Base-by-base conservation (phyloP, 2,329 filamentous ascomycete species). In the Botrytis pseudocinerea region DNA sequence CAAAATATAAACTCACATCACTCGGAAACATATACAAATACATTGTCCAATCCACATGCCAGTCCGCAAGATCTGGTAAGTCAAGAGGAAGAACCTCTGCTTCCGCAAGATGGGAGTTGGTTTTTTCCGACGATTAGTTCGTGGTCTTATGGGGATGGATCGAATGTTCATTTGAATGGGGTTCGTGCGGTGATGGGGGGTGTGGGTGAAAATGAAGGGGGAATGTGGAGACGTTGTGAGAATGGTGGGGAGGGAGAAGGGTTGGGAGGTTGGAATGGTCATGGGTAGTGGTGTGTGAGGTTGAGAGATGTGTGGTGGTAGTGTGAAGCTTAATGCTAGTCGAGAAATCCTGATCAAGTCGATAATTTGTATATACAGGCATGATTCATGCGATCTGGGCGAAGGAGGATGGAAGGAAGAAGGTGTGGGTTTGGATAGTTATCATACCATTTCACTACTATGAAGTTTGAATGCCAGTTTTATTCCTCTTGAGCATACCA, bases 101-200 rank as follows among this genome's bases (percentile, higher is more conserved):
- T 40, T 2, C 16, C 59, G 22, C 69, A 64, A 46, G 18, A 51
- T 32, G 60, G 38, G 18, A 64, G 18, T 54, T 70, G 69, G 59
- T 51, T 64, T 20, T 70, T 54, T 2, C 69, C 69, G 2, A 70
- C 51, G 69, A 32, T 51, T 28, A 51, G 59, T 25, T 44, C 69
- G 32, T 64, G 69, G 69, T 25, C 32, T 4, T 51, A 64, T 51
- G 59, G 25, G 5, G 69, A 62, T n/a, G 42, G 46, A 4, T 40
- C 69, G 20, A 44, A 51, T 22, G 22, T 25, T n/a, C 40, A 63
- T 64, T n/a, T 22, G 9, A 48, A 51, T 16, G 57, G 54, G 10
- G 42, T 59, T 69, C n/a, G 57, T 61, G 66, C 38, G 18, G n/a
- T 25, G 25, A 60, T 63, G 48, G 42, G 42, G 35, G 32, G 16